These are phyloP conservation scores for Jatropha multifida DNA, from an alignment of 441 rosid genomes.

Conservation along the genomic window DNA sequence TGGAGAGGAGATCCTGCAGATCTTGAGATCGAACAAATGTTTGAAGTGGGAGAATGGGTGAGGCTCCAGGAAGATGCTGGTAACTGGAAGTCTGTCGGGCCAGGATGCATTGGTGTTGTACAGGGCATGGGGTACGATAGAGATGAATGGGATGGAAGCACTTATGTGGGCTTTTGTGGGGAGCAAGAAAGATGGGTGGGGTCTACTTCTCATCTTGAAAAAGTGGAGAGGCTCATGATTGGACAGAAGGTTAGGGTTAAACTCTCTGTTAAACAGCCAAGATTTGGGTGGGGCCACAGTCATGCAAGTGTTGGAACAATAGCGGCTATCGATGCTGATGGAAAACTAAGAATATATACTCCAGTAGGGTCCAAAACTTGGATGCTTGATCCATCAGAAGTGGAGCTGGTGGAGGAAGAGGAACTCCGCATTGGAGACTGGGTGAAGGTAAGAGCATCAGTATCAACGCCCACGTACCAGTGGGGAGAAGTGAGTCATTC, in stretches of 20 bases:
- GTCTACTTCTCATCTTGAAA: conserved; percentile 63
- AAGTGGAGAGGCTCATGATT: conserved; percentile 53
- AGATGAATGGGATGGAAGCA: conserved; percentile 87
- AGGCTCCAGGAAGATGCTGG: conserved; percentile 53
- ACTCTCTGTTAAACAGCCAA: conserved; percentile 81
- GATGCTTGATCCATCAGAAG: conserved; percentile 98
- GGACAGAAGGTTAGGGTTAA: conserved; percentile 88
- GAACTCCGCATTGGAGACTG: conserved; percentile 86
- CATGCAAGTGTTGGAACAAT: conserved; percentile 79
- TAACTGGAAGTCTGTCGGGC: conserved; percentile 77
- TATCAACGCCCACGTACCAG: conserved; percentile 76
- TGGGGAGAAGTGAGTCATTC: conserved; percentile 97
- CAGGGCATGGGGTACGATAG: conserved; percentile 87
- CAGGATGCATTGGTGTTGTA: conserved; percentile 83
- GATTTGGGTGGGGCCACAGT: conserved; percentile 86
- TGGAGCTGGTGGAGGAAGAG: conserved; percentile 76
- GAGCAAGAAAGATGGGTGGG: conserved; percentile 98
- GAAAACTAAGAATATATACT: conserved; percentile 89
- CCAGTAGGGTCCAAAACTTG: conserved; percentile 90
- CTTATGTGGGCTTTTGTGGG: conserved; percentile 77
- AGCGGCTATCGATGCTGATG: conserved; percentile 92
- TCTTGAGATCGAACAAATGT: conserved; percentile 70
- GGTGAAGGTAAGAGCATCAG: conserved; percentile 72
- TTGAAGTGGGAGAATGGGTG: conserved; percentile 98
- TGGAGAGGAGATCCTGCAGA: conserved; percentile 99